Percentiles rank a stretch among this genome's conserved stretches.
Conservation (phyloP, 768 basidiomycete genomes). For the Gyrodon lividus region DNA sequence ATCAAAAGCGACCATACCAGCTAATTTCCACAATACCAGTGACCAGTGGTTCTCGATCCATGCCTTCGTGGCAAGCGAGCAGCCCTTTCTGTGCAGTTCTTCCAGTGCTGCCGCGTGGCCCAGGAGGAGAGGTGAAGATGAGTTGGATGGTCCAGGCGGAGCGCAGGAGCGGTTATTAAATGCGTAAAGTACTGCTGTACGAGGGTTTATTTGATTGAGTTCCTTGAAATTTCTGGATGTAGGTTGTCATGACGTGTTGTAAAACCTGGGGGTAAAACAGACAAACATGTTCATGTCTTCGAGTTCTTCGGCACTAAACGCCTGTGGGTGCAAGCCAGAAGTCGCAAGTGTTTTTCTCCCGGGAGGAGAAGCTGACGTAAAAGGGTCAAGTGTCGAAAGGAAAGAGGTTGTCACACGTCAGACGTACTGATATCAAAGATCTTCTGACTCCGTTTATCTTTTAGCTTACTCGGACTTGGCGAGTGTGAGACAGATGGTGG, state of each 20-base stretch:
- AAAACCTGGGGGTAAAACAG: background rate
- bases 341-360: conserved; percentile 44
- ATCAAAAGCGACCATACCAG: conserved; percentile 75
- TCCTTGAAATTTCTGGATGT: conserved; percentile 46
- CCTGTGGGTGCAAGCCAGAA: conserved; percentile 54
- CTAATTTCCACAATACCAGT: conserved; percentile 92
- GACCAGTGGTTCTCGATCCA: conserved; percentile 96
- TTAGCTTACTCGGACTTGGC: conserved; percentile 8
- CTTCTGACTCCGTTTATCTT: background rate
- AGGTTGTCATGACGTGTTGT: conserved; percentile 4
- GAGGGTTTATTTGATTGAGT: conserved; percentile 54
- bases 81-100: conserved; percentile 56
- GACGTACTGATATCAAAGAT: conserved; percentile 47
- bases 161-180: conserved; percentile 46
- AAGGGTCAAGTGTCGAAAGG: background rate
- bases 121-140: conserved; percentile 28
- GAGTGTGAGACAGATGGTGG: conserved; percentile 18
- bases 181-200: conserved; percentile 55
- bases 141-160: conserved; percentile 20
- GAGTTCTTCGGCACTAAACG: conserved; percentile 42
- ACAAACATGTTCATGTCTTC: conserved; percentile 54
- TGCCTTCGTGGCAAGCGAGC: conserved; percentile 60
- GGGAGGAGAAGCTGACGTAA: conserved; percentile 29
- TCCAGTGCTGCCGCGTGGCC: conserved; percentile 57
- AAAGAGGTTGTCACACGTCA: background rate